These are phyloP conservation scores for Suillus plorans DNA, from an alignment of 768 basidiomycete species.

Conservation along the genomic window DNA sequence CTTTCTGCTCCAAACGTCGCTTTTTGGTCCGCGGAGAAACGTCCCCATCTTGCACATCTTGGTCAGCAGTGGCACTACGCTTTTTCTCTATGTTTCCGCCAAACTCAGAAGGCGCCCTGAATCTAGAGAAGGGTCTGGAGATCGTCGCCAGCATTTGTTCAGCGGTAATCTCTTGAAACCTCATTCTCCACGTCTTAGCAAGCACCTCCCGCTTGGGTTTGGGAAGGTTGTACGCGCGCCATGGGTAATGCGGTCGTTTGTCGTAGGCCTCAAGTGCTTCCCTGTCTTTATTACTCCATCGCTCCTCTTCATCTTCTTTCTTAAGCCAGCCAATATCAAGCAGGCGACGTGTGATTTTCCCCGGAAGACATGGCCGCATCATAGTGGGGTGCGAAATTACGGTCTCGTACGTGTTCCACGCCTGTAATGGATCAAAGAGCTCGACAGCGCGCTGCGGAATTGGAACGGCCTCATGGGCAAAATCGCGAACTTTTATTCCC, in stretches of 20 bases:
- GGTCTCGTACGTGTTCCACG: conserved; percentile 31
- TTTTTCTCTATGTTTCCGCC: conserved; percentile 22
- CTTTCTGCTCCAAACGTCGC: conserved; percentile 17
- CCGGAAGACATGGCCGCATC: conserved; percentile 20
- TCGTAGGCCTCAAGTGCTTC: conserved; percentile 29
- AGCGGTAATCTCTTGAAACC: conserved; percentile 32
- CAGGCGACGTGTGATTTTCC: conserved; percentile 27
- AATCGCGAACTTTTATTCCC: conserved; percentile 33
- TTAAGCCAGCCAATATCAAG: conserved; percentile 30
- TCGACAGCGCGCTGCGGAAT: conserved; percentile 21
- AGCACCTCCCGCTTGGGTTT: conserved; percentile 27
- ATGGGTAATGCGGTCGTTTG: conserved; percentile 23
- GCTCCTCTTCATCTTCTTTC: conserved; percentile 18
- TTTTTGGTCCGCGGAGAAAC: conserved; percentile 27
- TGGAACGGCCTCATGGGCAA: conserved; percentile 24
- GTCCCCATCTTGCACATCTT: conserved; percentile 11
- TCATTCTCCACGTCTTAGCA: conserved; percentile 22
- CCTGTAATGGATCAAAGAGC: conserved; percentile 31
- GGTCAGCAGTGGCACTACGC: conserved; percentile 15
- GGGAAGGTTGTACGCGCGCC: conserved; percentile 22
- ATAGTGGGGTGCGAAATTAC: conserved; percentile 20
- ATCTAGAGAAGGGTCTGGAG: conserved; percentile 25
- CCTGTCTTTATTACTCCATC: conserved; percentile 26
- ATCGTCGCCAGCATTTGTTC: conserved; percentile 26
- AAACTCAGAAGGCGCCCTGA: conserved; percentile 14